Base-by-base conservation (phyloP, 495 filamentous ascomycete species). In the Amorphotheca resinae region DNA sequence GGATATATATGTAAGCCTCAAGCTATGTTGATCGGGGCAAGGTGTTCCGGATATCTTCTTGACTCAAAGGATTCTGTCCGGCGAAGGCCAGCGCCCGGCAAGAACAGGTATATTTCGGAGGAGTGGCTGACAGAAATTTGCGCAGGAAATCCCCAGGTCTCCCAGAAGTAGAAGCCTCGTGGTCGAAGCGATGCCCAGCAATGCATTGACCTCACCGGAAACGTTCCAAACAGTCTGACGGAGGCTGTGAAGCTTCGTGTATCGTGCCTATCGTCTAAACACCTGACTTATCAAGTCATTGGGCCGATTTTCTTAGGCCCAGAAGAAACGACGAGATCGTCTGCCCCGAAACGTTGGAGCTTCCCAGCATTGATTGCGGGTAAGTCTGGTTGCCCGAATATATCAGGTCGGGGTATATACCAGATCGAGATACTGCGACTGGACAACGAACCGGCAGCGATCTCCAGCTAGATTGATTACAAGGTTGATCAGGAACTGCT, bases 201-300 rank as follows among this genome's bases (percentile, higher is more conserved):
- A 46, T 55, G 52, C 52, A 51, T 55, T 49, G 52, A 55, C 52
- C 45, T 46, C 40, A 42, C 45, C 30, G 42, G 52, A 41, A 49
- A 49, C 45, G 36, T 46, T 51, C 42, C 48, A 55, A 55, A 55
- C 52, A 51, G 45, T 51, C 38, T 44, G 48, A 18, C 41, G 52
- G 51, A 45, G 48, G 45, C 51, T 48, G 23, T 44, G 52, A 55
- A 45, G 48, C 48, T 55, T 48, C 17, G 38, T 45, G 46, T 54
- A 46, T 51, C 41, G 49, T 42, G 48, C 22, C 33, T 34, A 41
- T 42, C 34, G 34, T 46, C 41, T 42, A 45, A 49, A 51, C 45
- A 49, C 47, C 42, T 33, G 46, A 49, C 40, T 44, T 46, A 44
- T 51, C 38, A 49, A 51, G 42, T 31, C 22, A 43, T 32, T 14